These are phyloP conservation scores for Paraphaeosphaeria sporulosa DNA, from an alignment of 2,329 filamentous ascomycete species.

Conservation along the genomic window DNA sequence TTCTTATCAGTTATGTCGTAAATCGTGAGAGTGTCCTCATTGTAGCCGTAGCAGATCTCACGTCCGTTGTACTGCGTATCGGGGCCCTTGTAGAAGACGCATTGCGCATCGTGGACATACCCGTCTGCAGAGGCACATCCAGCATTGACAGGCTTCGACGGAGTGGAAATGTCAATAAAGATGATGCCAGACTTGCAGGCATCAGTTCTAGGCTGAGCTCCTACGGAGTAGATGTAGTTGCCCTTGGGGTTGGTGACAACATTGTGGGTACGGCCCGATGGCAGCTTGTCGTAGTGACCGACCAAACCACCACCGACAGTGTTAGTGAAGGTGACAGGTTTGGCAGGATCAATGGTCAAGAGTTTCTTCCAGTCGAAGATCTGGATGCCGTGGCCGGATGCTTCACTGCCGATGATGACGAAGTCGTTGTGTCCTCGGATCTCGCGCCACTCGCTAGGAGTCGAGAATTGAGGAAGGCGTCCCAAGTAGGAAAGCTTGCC, in stretches of 20 bases:
- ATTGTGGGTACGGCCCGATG: slow-evolving; percentile 47
- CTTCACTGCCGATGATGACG: slow-evolving; percentile 52
- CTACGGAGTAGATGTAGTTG: slow-evolving; percentile 50
- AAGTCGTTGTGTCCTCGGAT: slow-evolving; percentile 57
- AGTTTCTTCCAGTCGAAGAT: slow-evolving; percentile 68
- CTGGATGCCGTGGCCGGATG: slow-evolving; percentile 62
- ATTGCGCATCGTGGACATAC: slow-evolving; percentile 70
- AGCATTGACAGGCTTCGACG: slow-evolving; percentile 60
- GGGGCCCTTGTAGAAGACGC: slow-evolving; percentile 63
- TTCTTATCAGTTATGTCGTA: slow-evolving; percentile 63
- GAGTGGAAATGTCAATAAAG: slow-evolving; percentile 65
- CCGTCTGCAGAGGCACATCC: slow-evolving; percentile 63
- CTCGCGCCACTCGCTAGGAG: slow-evolving; percentile 61
- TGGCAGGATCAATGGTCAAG: slow-evolving; percentile 42
- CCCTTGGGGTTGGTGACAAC: slow-evolving; percentile 48
- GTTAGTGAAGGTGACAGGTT: slow-evolving; percentile 46
- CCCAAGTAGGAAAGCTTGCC: slow-evolving; percentile 63
- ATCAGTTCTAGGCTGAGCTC: slow-evolving; percentile 41
- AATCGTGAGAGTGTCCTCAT: slow-evolving; percentile 62
- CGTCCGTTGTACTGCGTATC: slow-evolving; percentile 57
- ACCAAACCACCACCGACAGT: slow-evolving; percentile 42
- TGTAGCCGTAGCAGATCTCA: slow-evolving; percentile 66
- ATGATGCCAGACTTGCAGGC: slow-evolving; percentile 63
- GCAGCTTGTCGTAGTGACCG: slow-evolving; percentile 46
- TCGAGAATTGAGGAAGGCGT: slow-evolving; percentile 58